phyloP scores from a whole-genome alignment of 1,284 basidiomycete genomes.

The Omphalotus olearius region DNA sequence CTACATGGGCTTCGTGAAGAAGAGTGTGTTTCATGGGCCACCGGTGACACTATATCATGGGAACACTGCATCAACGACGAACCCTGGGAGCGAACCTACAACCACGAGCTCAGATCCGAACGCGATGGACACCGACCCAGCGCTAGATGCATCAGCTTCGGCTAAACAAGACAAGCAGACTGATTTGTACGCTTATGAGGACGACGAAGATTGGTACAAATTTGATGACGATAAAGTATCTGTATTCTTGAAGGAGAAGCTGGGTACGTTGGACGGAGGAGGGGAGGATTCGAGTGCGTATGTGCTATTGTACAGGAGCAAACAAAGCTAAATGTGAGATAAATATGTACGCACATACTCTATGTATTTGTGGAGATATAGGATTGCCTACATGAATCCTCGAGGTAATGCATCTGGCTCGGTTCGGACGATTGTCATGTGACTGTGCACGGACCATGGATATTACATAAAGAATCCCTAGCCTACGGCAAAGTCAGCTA shows the following conservation, averaged over 20 bases:
- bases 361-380: no score
- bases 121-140: conserved; percentile 14
- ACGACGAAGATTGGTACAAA: conserved; percentile 83
- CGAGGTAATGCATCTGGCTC: no score
- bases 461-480: no score
- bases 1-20: conserved; percentile 89
- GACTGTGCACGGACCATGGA: no score
- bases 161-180: conserved; percentile 9
- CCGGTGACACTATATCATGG: conserved; percentile 23
- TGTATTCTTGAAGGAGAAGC: conserved; percentile 76
- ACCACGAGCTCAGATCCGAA: conserved; percentile 12
- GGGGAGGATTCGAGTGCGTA: conserved; percentile 84
- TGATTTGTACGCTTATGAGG: conserved; percentile 32
- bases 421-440: no score
- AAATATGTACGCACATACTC: no score
- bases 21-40: conserved; percentile 51
- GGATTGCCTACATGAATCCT: no score
- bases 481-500: no score
- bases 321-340: conserved; percentile 18
- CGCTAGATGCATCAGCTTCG: conserved; percentile 10
- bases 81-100: conserved; percentile 9
- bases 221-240: conserved; percentile 92
- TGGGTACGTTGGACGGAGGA: conserved; percentile 82
- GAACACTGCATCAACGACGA: conserved; percentile 14
- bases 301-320: conserved; percentile 77